Evolutionary conservation across 345 rosid genomes (phyloP).

Genomic region (Populus nigra): DNA sequence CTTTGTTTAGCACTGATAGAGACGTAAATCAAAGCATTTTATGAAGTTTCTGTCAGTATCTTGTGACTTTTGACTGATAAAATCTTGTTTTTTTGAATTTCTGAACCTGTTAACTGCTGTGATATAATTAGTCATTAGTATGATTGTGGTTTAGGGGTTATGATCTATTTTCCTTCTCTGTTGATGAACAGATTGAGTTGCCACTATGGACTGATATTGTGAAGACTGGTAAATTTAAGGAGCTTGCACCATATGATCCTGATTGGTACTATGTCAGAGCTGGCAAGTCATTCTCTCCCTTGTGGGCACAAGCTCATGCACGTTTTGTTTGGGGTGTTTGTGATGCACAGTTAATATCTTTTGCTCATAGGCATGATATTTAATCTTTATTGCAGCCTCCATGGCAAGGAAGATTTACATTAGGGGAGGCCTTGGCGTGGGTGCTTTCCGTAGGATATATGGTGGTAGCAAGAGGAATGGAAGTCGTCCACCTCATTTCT

Average conservation of each 20-base stretch:
- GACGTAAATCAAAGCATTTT: no score
- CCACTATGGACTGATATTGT: constrained; percentile 46
- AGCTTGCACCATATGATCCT: constrained; percentile 40
- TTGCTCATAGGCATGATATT: background rate
- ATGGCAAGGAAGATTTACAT: constrained; percentile 92
- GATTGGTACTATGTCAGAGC: constrained; percentile 63
- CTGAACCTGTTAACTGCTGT: background rate
- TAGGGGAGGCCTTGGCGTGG: constrained; percentile 91
- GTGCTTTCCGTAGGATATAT: constrained; percentile 80
- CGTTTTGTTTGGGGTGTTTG: background rate
- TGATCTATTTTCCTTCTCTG: no score
- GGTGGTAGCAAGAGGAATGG: constrained; percentile 91
- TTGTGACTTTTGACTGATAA: background rate
- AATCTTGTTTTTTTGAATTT: background rate
- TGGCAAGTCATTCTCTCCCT: constrained; percentile 19
- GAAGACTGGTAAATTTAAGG: constrained; percentile 35
- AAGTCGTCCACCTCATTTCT: constrained; percentile 80
- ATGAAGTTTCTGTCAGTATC: background rate
- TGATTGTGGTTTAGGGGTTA: background rate
- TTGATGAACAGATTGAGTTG: constrained; percentile 59
- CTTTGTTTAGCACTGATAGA: no score
- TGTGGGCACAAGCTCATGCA: background rate
- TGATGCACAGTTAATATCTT: no score
- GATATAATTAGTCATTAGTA: background rate
- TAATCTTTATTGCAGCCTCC: constrained; percentile 49